phyloP scores from a whole-genome alignment of 768 basidiomycete species.

The Lentinula edodes region DNA sequence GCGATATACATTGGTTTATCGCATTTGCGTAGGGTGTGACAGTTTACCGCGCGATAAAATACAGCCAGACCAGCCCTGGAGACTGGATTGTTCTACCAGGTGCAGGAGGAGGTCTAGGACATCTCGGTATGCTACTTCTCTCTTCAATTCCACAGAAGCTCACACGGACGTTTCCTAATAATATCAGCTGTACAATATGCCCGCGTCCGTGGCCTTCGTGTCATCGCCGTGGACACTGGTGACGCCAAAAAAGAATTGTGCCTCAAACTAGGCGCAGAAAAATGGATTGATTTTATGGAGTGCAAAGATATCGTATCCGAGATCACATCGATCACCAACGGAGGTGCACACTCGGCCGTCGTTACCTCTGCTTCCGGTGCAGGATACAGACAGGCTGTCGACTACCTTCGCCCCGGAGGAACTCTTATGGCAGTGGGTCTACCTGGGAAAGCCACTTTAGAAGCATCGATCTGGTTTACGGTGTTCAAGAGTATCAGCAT shows the following conservation, averaged over 20 bases:
- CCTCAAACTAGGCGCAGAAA: constrained; percentile 50
- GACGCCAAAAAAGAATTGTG: constrained; percentile 64
- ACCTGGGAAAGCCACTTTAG: constrained; percentile 54
- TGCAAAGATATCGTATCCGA: constrained; percentile 54
- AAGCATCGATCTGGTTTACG: constrained; percentile 67
- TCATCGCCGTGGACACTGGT: constrained; percentile 69
- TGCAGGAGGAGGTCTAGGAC: constrained; percentile 79
- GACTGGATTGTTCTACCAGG: constrained; percentile 77
- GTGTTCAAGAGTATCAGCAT: constrained; percentile 60
- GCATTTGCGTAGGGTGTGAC: constrained; percentile 50
- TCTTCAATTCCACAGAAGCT: background rate
- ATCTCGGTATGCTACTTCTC: constrained; percentile 47
- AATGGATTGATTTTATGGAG: constrained; percentile 74
- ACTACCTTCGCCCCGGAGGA: constrained; percentile 72
- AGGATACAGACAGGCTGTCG: constrained; percentile 52
- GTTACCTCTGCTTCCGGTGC: constrained; percentile 52
- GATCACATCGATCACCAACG: constrained; percentile 55
- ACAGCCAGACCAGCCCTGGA: constrained; percentile 56
- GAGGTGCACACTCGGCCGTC: constrained; percentile 71
- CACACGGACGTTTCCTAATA: too few relatives aligned
- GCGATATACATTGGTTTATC: background rate
- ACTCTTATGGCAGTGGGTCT: constrained; percentile 78
- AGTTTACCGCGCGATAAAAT: constrained; percentile 82
- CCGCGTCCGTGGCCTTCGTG: constrained; percentile 67
- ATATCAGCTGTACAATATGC: constrained; percentile 72